Evolutionary conservation across 179 eudicot genomes (phyloP).

Genomic region (Patellifolia procumbens): DNA sequence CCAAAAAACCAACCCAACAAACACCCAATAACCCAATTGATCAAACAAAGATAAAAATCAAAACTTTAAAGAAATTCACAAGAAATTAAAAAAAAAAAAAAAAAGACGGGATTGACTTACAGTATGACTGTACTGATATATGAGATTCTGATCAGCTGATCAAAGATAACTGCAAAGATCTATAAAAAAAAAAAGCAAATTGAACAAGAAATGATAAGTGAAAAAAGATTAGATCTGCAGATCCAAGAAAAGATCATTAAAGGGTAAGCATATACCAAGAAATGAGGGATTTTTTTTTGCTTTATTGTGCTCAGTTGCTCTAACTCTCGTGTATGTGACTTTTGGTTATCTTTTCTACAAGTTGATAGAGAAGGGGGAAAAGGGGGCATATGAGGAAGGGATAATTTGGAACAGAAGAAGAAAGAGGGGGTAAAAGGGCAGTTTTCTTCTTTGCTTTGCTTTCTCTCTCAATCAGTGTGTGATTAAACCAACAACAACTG

Average conservation of each 20-base stretch:
- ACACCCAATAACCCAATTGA: conserved; percentile 8
- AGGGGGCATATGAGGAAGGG: not conserved
- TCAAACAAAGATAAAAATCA: not conserved
- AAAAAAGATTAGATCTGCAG: conserved; percentile 34
- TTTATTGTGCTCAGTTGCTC: not conserved
- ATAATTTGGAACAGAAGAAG: conserved; percentile 8
- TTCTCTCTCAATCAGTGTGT: conserved; percentile 29
- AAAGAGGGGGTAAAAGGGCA: not conserved
- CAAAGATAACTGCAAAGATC: conserved; percentile 17
- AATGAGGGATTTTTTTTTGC: not conserved
- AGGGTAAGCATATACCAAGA: conserved; percentile 13
- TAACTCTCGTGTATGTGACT: not conserved
- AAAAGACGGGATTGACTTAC: conserved; percentile 23
- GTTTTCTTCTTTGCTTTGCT: not conserved
- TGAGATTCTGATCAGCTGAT: conserved; percentile 21
- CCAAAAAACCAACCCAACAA: not conserved
- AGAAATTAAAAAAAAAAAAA: not conserved
- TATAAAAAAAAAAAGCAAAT: conserved; percentile 9
- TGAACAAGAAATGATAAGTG: conserved; percentile 2
- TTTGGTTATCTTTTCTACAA: not conserved
- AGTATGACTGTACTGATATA: conserved; percentile 19
- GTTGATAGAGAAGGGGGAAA: not conserved
- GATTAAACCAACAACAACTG: conserved; percentile 33
- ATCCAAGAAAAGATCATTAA: conserved; percentile 18
- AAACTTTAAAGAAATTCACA: not conserved